These are phyloP conservation scores for Acephala macrosclerotiorum DNA, from an alignment of 2,329 filamentous ascomycete genomes.

Conservation along the genomic window DNA sequence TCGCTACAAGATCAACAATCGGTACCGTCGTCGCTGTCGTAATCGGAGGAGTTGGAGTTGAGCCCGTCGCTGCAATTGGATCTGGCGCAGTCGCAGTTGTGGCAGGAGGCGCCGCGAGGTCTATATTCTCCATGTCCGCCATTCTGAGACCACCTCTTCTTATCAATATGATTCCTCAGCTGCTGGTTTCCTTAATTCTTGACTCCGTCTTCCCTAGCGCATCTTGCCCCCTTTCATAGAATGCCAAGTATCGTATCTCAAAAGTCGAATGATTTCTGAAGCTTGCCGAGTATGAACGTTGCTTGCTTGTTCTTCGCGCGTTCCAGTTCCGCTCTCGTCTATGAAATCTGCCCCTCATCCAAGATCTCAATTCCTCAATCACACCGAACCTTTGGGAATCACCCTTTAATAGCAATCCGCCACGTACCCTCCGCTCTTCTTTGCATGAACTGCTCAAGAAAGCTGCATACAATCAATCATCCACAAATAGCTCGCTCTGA, in stretches of 20 bases:
- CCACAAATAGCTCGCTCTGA: background rate
- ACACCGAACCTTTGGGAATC: background rate
- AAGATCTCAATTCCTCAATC: background rate
- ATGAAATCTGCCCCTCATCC: background rate
- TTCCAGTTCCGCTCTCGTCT: background rate
- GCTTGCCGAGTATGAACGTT: background rate
- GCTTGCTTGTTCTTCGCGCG: background rate
- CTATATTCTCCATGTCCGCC: constrained; percentile 31
- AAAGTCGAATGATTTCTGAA: background rate
- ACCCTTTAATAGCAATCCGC: background rate
- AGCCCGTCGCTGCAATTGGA: too few species aligned
- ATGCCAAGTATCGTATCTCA: background rate
- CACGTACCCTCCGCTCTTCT: background rate
- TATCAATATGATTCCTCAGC: background rate
- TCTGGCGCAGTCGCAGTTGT: background rate
- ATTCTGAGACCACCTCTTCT: constrained; percentile 7
- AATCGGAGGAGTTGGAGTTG: background rate
- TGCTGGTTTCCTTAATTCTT: background rate
- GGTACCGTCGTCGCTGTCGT: constrained; percentile 2
- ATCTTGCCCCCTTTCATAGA: background rate
- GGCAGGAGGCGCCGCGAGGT: constrained; percentile 20
- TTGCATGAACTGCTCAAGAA: background rate
- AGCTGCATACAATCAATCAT: background rate
- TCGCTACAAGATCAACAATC: constrained; percentile 19
- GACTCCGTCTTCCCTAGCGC: background rate